These are phyloP conservation scores for Aspergillus olivimuriae DNA, from an alignment of 495 filamentous ascomycete genomes.

Conservation along the genomic window DNA sequence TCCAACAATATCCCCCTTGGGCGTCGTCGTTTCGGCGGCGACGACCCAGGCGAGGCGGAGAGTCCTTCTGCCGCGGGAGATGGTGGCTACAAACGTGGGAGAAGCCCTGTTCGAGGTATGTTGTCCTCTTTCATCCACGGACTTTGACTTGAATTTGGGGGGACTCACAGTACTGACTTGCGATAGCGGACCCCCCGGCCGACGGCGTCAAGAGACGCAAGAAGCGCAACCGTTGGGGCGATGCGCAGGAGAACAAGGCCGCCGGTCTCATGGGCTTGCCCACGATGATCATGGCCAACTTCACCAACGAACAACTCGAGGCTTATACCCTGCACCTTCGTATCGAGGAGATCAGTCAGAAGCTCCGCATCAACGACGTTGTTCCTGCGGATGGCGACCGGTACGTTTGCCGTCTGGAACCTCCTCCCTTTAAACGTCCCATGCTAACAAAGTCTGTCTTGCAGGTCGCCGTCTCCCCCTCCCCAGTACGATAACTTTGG, in stretches of 20 bases:
- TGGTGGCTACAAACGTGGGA: slow-evolving; percentile 59
- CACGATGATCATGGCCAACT: slow-evolving; percentile 90
- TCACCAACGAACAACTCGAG: slow-evolving; percentile 96
- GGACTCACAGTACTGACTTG: background rate
- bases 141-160: slow-evolving; percentile 1
- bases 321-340: slow-evolving; percentile 92
- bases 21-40: slow-evolving; percentile 74
- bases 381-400: slow-evolving; percentile 91
- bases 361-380: slow-evolving; percentile 96
- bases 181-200: slow-evolving; percentile 43
- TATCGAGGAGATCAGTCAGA: slow-evolving; percentile 98
- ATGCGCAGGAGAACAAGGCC: slow-evolving; percentile 93
- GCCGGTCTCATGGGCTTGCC: slow-evolving; percentile 96
- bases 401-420: slow-evolving; percentile 57
- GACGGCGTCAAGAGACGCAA: slow-evolving; percentile 81
- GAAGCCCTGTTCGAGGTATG: slow-evolving; percentile 64
- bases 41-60: slow-evolving; percentile 55
- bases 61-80: slow-evolving; percentile 44
- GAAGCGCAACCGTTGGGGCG: slow-evolving; percentile 98
- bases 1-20: slow-evolving; percentile 98
- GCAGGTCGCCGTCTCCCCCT: slow-evolving; percentile 86
- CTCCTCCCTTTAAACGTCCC: no score
- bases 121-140: slow-evolving; percentile 1
- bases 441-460: slow-evolving; percentile 14
- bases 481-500: slow-evolving; percentile 99